These are phyloP conservation scores for Xylaria nigripes DNA, from an alignment of 495 filamentous ascomycete genomes.

Conservation along the genomic window DNA sequence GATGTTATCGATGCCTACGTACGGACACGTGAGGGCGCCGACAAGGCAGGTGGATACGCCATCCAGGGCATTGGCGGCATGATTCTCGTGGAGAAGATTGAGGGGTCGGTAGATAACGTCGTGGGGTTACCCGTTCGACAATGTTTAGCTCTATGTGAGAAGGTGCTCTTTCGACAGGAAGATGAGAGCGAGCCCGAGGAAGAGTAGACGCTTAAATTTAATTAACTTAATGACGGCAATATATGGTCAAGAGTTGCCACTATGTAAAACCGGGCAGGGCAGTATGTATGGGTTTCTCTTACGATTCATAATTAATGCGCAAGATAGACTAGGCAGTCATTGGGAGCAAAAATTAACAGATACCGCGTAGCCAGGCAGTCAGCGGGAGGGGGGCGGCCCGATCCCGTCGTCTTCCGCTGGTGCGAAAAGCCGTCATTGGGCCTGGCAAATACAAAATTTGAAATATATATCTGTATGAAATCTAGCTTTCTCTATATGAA, in stretches of 20 bases:
- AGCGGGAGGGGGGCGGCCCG: no score
- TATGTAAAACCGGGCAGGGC: no score
- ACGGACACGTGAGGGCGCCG: conserved; percentile 79
- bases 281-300: no score
- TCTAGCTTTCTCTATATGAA: no score
- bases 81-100: conserved; percentile 76
- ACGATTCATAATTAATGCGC: no score
- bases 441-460: background rate
- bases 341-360: no score
- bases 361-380: no score
- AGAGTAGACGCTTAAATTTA: no score
- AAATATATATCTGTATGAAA: no score
- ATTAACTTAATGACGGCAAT: no score
- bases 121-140: conserved; percentile 83
- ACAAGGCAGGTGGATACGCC: conserved; percentile 96
- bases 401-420: background rate
- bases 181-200: conserved; percentile 32
- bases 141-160: conserved; percentile 77
- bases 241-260: no score
- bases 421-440: background rate
- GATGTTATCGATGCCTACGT: conserved; percentile 73
- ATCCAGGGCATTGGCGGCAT: conserved; percentile 77
- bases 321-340: no score
- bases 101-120: conserved; percentile 90
- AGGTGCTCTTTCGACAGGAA: conserved; percentile 53